Evolutionary conservation across 345 rosid species (phyloP).

Genomic region (Punica granatum): DNA sequence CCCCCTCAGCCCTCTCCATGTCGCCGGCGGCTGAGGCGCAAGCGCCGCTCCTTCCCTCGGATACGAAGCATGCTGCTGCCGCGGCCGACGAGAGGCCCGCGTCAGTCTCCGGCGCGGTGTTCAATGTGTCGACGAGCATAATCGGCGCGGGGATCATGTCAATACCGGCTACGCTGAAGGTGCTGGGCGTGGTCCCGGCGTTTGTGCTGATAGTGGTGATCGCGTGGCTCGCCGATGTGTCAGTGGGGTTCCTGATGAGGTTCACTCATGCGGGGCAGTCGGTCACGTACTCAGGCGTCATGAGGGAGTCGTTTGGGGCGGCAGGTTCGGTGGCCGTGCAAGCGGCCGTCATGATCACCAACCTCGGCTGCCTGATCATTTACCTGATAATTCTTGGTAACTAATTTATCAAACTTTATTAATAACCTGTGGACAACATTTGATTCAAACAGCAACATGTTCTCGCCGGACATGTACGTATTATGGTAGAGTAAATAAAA

Average conservation of each 20-base stretch:
- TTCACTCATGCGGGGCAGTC: slow-evolving; percentile 51
- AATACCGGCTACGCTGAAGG: slow-evolving; percentile 74
- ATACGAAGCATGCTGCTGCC: slow-evolving; percentile 7
- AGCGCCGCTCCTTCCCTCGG: slow-evolving; percentile 45
- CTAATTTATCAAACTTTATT: background rate
- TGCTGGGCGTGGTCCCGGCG: slow-evolving; percentile 78
- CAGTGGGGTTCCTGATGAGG: slow-evolving; percentile 69
- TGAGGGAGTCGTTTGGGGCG: slow-evolving; percentile 76
- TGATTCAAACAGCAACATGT: background rate
- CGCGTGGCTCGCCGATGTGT: slow-evolving; percentile 62
- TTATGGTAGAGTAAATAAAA: no score
- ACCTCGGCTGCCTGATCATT: slow-evolving; percentile 65
- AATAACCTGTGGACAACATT: background rate
- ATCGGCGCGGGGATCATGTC: slow-evolving; percentile 96
- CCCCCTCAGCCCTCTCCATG: slow-evolving; percentile 16
- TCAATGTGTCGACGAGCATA: slow-evolving; percentile 76
- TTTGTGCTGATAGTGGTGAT: slow-evolving; percentile 40
- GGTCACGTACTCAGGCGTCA: slow-evolving; percentile 65
- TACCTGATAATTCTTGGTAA: slow-evolving; percentile 76
- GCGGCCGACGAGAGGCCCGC: slow-evolving; percentile 16
- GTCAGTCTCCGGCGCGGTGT: slow-evolving; percentile 69
- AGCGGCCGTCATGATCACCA: slow-evolving; percentile 54
- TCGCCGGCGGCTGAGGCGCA: slow-evolving; percentile 31
- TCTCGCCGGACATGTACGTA: no score
- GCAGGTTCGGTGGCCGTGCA: slow-evolving; percentile 54